phyloP scores from a whole-genome alignment of 1,139 yeast species.

The Suhomyces anneliseae region DNA sequence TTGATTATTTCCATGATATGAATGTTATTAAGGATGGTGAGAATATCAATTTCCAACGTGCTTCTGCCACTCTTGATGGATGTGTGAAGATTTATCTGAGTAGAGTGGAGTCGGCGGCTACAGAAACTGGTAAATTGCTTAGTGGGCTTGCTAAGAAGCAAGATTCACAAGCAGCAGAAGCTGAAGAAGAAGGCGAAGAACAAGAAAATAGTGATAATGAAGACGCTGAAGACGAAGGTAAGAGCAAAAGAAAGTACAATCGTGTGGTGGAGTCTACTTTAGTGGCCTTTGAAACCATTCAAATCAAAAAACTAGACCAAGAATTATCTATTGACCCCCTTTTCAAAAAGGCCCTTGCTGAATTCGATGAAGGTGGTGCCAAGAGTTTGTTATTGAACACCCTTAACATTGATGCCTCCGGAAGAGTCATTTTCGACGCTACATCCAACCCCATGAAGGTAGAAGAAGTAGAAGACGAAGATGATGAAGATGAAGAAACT shows the following conservation, averaged over 20 bases:
- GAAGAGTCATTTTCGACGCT: slow-evolving; percentile 66
- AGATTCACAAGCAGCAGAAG: slow-evolving; percentile 23
- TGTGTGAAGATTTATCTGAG: slow-evolving; percentile 83
- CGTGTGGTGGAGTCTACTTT: slow-evolving; percentile 45
- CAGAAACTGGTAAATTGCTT: slow-evolving; percentile 81
- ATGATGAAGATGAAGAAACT: slow-evolving; percentile 11
- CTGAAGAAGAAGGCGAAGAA: slow-evolving; percentile 26
- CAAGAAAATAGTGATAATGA: slow-evolving; percentile 21
- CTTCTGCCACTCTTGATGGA: slow-evolving; percentile 80
- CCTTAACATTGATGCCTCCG: slow-evolving; percentile 54
- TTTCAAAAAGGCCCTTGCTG: slow-evolving; percentile 85
- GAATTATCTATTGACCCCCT: slow-evolving; percentile 84
- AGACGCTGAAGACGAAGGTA: slow-evolving; percentile 20
- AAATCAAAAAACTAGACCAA: slow-evolving; percentile 69
- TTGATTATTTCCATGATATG: slow-evolving; percentile 80
- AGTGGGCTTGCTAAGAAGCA: slow-evolving; percentile 57
- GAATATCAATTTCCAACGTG: slow-evolving; percentile 70
- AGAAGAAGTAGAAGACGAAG: slow-evolving; percentile 14
- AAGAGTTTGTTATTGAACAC: slow-evolving; percentile 77
- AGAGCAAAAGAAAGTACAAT: slow-evolving; percentile 39
- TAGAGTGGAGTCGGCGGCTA: slow-evolving; percentile 88
- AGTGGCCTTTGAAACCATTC: slow-evolving; percentile 59
- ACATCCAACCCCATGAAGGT: slow-evolving; percentile 31
- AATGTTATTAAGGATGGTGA: slow-evolving; percentile 60
- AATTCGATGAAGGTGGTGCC: slow-evolving; percentile 95